Evolutionary conservation across 2,329 filamentous ascomycete species (phyloP), one percentile per base, ranked within the genome.

Genomic region (Beauveria sp.): DNA sequence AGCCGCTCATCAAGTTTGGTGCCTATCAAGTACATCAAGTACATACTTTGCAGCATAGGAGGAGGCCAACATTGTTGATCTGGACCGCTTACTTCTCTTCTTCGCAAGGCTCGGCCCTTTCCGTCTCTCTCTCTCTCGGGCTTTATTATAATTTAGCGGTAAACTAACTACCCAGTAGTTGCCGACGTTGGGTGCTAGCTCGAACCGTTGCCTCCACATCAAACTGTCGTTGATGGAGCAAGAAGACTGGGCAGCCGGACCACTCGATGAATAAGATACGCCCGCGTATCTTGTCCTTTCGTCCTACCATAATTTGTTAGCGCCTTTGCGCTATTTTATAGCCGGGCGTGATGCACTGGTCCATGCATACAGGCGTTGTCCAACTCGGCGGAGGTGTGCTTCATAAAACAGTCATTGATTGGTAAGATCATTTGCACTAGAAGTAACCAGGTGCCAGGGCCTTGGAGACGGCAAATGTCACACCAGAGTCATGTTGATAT

Each of bases 61-160:
- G 0, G 34, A 37, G 34, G 34, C 34, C 34, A 37, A 37, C 3
- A 14, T 37, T 6, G 34, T 37, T 37, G 34, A 37, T 5, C 34
- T 37, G 0, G 12, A 14, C 34, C 34, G 12, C 12, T 12, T 50
- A n/a, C 47, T n/a, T 10, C 22, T 43, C 26, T 18, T 54, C 34
- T 24, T 22, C 4, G n/a, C 20, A 34, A 51, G 55, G 55, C 34
- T 52, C 55, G 55, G 55, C 55, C 55, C 55, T 51, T 52, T n/a
- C 55, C 55, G 55, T 52, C 47, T 12, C 22, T 46, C 50, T n/a
- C 14, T 34, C 48, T 28, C 30, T 51, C 34, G 4, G 7, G 28
- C 24, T 40, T 46, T n/a, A 8, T 16, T 2, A 41, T 20, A 20
- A 10, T 9, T 55, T 24, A 24, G 50, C 16, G 18, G 41, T n/a